These are phyloP conservation scores for Orbilia blumenaviensis DNA, from an alignment of 2,329 filamentous ascomycete species.

Conservation along the genomic window DNA sequence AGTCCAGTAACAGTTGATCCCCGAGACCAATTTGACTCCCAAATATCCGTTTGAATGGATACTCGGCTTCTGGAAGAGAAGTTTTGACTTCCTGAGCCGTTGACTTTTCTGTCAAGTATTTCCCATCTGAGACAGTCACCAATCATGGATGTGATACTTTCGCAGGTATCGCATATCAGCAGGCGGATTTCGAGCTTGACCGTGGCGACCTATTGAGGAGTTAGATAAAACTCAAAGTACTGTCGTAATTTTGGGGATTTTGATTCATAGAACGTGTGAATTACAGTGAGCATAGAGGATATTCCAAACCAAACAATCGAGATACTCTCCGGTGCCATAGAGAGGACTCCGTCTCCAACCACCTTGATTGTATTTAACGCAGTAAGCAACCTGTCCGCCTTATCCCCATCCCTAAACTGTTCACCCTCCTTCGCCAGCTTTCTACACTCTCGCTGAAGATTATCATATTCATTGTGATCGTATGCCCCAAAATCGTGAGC, in stretches of 20 bases:
- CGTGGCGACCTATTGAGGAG: not conserved
- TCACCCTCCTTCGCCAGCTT: slow-evolving; percentile 6
- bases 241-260: too few relatives aligned
- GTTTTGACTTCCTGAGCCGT: not conserved
- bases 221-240: too few relatives aligned
- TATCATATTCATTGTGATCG: not conserved
- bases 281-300: slow-evolving; percentile 18
- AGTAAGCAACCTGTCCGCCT: not conserved
- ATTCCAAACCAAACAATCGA: slow-evolving; percentile 28
- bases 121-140: slow-evolving; percentile 17
- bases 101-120: not conserved
- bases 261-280: too few relatives aligned
- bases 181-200: slow-evolving; percentile 12
- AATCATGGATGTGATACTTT: slow-evolving; percentile 11
- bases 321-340: slow-evolving; percentile 15
- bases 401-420: not conserved
- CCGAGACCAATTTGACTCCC: slow-evolving; percentile 15
- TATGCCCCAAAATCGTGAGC: too few relatives aligned
- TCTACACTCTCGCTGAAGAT: slow-evolving; percentile 1
- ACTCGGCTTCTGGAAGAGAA: not conserved
- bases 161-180: slow-evolving; percentile 20
- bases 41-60: not conserved
- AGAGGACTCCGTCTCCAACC: slow-evolving; percentile 2
- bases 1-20: slow-evolving; percentile 6
- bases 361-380: not conserved